phyloP scores from a whole-genome alignment of 2,329 filamentous ascomycete species.

The Colletotrichum magnum region DNA sequence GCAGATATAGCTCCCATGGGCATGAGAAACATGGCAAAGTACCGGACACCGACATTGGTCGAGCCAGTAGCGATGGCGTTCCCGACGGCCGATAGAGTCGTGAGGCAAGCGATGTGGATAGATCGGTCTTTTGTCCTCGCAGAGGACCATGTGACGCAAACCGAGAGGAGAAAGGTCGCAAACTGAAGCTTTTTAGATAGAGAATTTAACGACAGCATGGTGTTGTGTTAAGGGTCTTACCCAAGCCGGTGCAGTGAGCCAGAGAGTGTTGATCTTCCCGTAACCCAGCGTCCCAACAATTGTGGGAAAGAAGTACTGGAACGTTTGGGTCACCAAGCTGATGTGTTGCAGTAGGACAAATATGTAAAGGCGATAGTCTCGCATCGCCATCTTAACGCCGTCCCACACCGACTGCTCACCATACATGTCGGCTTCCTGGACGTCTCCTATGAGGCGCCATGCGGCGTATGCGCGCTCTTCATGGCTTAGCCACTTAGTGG shows the following conservation, averaged over 20 bases:
- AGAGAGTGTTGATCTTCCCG: constrained; percentile 65
- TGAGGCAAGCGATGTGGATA: constrained; percentile 67
- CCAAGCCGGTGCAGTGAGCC: constrained; percentile 73
- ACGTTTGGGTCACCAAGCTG: constrained; percentile 67
- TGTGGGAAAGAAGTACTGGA: constrained; percentile 76
- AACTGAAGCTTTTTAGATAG: constrained; percentile 47
- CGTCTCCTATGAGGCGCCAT: constrained; percentile 65
- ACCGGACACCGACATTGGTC: constrained; percentile 64
- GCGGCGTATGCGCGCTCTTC: constrained; percentile 68
- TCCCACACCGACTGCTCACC: constrained; percentile 55
- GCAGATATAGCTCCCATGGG: constrained; percentile 66
- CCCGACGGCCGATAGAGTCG: constrained; percentile 65
- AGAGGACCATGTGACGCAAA: constrained; percentile 68
- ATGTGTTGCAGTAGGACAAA: constrained; percentile 69
- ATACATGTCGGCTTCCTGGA: constrained; percentile 60
- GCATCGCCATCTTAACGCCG: constrained; percentile 63
- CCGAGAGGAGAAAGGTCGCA: constrained; percentile 66
- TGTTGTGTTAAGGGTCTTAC: constrained; percentile 44
- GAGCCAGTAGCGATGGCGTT: constrained; percentile 70
- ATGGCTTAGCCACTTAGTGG: constrained; percentile 64
- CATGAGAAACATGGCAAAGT: constrained; percentile 76
- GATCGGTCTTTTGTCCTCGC: constrained; percentile 68
- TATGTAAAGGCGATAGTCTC: constrained; percentile 65
- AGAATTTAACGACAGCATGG: background rate
- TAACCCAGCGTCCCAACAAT: constrained; percentile 75